Evolutionary conservation across 345 rosid species (phyloP).

Genomic region (Pugionium cornutum): DNA sequence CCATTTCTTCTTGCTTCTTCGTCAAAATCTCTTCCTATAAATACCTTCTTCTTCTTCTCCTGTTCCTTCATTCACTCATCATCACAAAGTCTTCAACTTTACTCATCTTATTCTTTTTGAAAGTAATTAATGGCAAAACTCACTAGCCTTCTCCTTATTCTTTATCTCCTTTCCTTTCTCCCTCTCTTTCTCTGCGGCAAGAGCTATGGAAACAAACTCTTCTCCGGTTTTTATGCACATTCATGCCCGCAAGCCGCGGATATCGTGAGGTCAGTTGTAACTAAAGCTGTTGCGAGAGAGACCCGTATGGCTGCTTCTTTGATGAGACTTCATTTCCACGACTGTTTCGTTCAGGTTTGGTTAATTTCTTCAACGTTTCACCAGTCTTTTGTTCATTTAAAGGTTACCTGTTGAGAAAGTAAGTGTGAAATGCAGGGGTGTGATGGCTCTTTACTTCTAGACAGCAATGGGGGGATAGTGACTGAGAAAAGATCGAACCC

Average conservation of each 20-base stretch:
- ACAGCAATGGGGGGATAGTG: slow-evolving; percentile 55
- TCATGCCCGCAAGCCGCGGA: slow-evolving; percentile 63
- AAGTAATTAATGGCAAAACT: slow-evolving; percentile 45
- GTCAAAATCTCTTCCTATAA: slow-evolving; percentile 23
- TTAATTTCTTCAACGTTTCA: background rate
- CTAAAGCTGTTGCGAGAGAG: slow-evolving; percentile 61
- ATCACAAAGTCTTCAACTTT: slow-evolving; percentile 25
- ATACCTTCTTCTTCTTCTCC: slow-evolving; percentile 16
- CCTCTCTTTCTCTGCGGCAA: slow-evolving; percentile 48
- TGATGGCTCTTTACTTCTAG: slow-evolving; percentile 80
- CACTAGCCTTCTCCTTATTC: slow-evolving; percentile 38
- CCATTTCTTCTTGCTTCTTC: slow-evolving; percentile 37
- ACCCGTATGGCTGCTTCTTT: slow-evolving; percentile 83
- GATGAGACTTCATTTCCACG: slow-evolving; percentile 81
- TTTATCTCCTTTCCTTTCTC: slow-evolving; percentile 52
- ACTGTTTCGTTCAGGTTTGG: slow-evolving; percentile 79
- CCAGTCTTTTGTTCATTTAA: background rate
- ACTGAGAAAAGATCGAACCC: slow-evolving; percentile 81
- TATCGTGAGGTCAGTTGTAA: slow-evolving; percentile 59
- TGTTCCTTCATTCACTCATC: slow-evolving; percentile 28
- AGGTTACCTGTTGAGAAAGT: slow-evolving; percentile 9
- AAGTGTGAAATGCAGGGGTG: slow-evolving; percentile 61
- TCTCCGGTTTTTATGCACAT: slow-evolving; percentile 56
- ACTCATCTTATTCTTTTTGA: slow-evolving; percentile 15
- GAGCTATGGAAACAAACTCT: slow-evolving; percentile 48